Conservation (phyloP, 345 rosid species). For the Laguncularia racemosa region DNA sequence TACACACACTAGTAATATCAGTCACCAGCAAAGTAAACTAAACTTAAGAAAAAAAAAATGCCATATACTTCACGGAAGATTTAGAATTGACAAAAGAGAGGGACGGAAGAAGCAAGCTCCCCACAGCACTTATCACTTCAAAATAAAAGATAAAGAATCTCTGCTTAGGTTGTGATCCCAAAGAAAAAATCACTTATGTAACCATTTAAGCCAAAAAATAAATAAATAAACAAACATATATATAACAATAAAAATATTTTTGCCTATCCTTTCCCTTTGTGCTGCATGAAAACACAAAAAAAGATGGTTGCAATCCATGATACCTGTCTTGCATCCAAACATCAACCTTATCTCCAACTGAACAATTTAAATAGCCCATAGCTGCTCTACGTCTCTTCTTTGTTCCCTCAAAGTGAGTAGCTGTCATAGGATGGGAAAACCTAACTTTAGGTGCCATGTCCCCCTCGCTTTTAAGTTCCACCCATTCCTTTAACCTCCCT, state of each 20-base stretch:
- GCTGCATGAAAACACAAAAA: not conserved
- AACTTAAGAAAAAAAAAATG: too few species aligned
- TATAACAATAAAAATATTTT: not conserved
- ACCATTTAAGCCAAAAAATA: too few species aligned
- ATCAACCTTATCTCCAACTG: conserved; percentile 88
- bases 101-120: too few species aligned
- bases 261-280: not conserved
- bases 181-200: too few species aligned
- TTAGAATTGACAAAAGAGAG: too few species aligned
- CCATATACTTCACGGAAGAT: too few species aligned
- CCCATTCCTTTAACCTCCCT: conserved; percentile 86
- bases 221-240: too few species aligned
- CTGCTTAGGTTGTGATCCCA: too few species aligned
- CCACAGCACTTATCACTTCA: too few species aligned
- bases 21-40: too few species aligned
- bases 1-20: too few species aligned
- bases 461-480: conserved; percentile 53
- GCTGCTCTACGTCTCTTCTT: conserved; percentile 93
- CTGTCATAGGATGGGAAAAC: conserved; percentile 54
- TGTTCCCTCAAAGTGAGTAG: conserved; percentile 76
- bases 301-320: conserved; percentile 1
- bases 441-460: conserved; percentile 68
- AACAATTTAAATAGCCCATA: conserved; percentile 62
- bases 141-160: too few species aligned
- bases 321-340: conserved; percentile 86